These are phyloP conservation scores for Sarocladiaceae sp. DNA, from an alignment of 2,329 filamentous ascomycete species.

Conservation along the genomic window DNA sequence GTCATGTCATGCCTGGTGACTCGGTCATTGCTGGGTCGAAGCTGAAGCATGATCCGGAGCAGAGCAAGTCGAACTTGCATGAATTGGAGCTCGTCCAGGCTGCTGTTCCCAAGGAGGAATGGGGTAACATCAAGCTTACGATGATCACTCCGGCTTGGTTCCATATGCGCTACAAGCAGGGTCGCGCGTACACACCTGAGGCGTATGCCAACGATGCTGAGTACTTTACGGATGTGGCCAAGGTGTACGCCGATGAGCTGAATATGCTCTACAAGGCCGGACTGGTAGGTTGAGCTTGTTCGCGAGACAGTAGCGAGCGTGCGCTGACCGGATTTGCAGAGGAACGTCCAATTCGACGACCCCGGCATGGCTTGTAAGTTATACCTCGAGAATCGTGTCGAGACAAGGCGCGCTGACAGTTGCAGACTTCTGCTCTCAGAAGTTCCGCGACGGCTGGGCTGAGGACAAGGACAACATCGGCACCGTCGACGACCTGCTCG, in stretches of 20 bases:
- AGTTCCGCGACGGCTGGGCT: constrained; percentile 67
- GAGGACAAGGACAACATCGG: constrained; percentile 64
- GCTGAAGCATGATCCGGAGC: constrained; percentile 37
- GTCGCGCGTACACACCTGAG: constrained; percentile 19
- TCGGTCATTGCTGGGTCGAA: constrained; percentile 48
- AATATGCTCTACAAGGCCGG: constrained; percentile 58
- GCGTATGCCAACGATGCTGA: constrained; percentile 26
- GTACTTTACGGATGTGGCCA: constrained; percentile 62
- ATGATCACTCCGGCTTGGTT: constrained; percentile 47
- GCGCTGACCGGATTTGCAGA: too few relatives aligned
- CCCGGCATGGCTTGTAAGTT: constrained; percentile 62
- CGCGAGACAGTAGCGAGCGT: too few relatives aligned
- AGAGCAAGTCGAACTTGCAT: constrained; percentile 43
- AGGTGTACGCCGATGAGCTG: constrained; percentile 61
- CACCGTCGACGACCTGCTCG: constrained; percentile 64
- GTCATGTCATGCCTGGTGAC: constrained; percentile 52
- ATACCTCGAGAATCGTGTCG: background rate
- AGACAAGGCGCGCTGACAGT: constrained; percentile 8
- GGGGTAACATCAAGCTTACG: constrained; percentile 49
- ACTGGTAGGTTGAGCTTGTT: constrained; percentile 29
- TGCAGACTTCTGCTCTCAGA: constrained; percentile 68
- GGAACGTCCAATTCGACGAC: constrained; percentile 66
- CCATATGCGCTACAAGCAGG: constrained; percentile 23
- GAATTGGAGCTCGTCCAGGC: constrained; percentile 45
- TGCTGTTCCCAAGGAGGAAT: constrained; percentile 40